Evolutionary conservation across 768 basidiomycete genomes (phyloP), one percentile per base, ranked within the genome.

Genomic region (Crepidotus variabilis): DNA sequence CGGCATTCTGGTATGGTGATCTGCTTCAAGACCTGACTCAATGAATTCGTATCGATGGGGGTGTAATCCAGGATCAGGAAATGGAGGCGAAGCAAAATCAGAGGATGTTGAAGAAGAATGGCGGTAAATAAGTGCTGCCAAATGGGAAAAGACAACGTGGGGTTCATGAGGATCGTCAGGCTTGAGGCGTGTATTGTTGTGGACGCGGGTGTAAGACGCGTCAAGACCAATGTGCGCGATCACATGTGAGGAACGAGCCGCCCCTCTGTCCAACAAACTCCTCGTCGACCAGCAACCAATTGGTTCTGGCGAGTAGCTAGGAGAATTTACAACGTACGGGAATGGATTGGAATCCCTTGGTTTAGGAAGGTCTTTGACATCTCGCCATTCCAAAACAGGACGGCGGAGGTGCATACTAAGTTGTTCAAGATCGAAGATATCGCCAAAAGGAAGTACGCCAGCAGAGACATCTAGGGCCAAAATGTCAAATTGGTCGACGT

Each of bases 381-480:
- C 73, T 18, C 66, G 64, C 80, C 81, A 82, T 65, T 82, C 78
- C 7, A 82, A 60, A 23, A 82, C 48, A 0, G 78, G 78, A n/a
- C 57, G 60, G 20, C 67, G 66, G 16, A 80, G 63, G 18, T 58
- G 63, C 22, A 65, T 56, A 47, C 73, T 68, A 2, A 79, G 67
- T 5, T 67, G 65, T 1, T 71, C 66, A 21, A 79, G 51, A 57
- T 80, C 75, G 60, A 79, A 79, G 2, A 82, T 66, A 11, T 72
- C 70, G 32, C 75, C 71, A 55, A 82, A 79, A 9, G 64, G 63
- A n/a, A 73, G 47, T 0, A 65, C 59, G 4, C 71, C 73, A 13
- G 70, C 71, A 11, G 51, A 13, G 11, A 32, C 32, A 43, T 36
- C 21, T 57, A 51, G 18, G 36, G 21, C 23, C 32, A 28, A 34